Evolutionary conservation across 768 basidiomycete genomes (phyloP), one percentile per base, ranked within the genome.

Genomic region (Strobilomyces dryophilus): DNA sequence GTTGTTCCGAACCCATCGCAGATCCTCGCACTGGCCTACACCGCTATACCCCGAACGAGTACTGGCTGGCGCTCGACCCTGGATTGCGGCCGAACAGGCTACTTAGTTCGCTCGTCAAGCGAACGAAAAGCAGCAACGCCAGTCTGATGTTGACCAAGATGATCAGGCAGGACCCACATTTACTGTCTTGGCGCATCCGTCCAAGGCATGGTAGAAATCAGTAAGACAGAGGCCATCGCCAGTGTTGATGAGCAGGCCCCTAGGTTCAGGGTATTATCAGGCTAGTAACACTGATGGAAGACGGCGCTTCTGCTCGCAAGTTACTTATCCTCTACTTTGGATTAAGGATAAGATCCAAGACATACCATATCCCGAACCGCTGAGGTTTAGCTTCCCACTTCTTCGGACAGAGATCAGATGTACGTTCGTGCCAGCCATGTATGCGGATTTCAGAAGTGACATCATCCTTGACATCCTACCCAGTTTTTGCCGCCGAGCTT

Each of bases 401-500:
- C 88, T 64, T 64, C 69, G 1, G 76, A 80, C 47, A 79, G 81
- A 27, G 78, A 74, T 21, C 76, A 74, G 46, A 78, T 72, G 7
- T 87, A 84, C 72, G 87, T 89, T 56, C 60, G 81, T 74, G 45
- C n/a, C n/a, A n/a, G 10, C 39, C 18, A 44, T 56, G 15, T 27
- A 34, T n/a, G n/a, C n/a, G n/a, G 44, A 42, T 42, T 47, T 41
- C 42, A 58, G 20, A n/a, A 9, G 11, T n/a, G 34, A 31, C 42
- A 24, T 51, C 5, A 35, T 24, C 9, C 47, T 45, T 54, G 21
- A 60, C 35, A 49, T 54, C 29, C 5, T 47, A 47, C 26, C 24
- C 42, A 89, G 87, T 74, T 81, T 41, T 73, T 91, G 21, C 88
- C 88, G 20, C 89, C 88, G 1, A 86, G 81, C 12, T 84, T 82